Evolutionary conservation across 306 rosid genomes (phyloP).

Genomic region (Cicer cuneatum): DNA sequence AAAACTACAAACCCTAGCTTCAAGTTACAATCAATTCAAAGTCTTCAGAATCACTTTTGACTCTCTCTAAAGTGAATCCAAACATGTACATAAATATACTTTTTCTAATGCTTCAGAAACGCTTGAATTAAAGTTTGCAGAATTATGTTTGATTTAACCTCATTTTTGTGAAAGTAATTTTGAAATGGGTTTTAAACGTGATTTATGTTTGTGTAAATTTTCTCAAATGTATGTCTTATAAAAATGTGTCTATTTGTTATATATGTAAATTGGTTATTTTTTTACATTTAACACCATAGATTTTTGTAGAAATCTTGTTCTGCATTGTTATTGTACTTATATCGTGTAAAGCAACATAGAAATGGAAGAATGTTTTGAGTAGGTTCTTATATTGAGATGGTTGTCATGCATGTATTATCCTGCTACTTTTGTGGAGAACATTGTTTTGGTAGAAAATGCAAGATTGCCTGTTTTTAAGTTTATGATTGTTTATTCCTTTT

Average conservation of each 20-base stretch:
- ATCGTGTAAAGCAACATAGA: background rate
- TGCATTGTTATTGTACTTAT: background rate
- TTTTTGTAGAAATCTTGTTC: background rate
- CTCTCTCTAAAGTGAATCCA: no score
- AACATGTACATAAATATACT: no score
- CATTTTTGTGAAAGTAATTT: background rate
- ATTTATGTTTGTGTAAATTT: background rate
- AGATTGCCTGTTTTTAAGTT: constrained; percentile 16
- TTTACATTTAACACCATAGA: background rate
- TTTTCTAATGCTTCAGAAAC: no score
- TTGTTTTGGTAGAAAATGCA: constrained; percentile 17
- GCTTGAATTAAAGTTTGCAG: background rate
- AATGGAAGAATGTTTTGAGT: background rate
- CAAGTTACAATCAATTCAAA: no score
- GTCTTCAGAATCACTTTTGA: no score
- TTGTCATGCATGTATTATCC: background rate
- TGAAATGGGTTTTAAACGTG: background rate
- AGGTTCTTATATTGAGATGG: constrained; percentile 3
- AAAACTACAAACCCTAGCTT: no score
- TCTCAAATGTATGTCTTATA: background rate
- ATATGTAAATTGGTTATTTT: background rate
- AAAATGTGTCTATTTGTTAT: background rate
- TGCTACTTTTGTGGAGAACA: constrained; percentile 1
- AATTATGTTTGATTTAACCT: background rate
- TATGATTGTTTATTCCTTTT: constrained; percentile 16